Percentiles rank a stretch among this genome's conserved stretches.
These are phyloP conservation scores for Alnus rubra DNA, from an alignment of 306 rosid genomes.

Conservation along the genomic window DNA sequence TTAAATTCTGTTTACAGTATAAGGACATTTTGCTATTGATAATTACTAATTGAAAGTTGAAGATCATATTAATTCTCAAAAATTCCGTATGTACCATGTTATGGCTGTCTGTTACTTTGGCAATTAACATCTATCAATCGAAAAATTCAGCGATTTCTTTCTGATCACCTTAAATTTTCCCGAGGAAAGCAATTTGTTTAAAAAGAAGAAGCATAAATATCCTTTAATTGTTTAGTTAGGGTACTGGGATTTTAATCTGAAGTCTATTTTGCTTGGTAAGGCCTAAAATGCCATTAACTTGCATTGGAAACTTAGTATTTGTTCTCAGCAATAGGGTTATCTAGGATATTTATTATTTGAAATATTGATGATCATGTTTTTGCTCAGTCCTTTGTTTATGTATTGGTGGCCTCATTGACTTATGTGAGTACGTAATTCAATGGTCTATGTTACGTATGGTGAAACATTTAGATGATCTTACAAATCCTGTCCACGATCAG, in stretches of 20 bases:
- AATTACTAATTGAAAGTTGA: not conserved
- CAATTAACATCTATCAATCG: too few relatives aligned
- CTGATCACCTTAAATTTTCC: not conserved
- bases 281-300: conserved; percentile 5
- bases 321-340: conserved; percentile 5
- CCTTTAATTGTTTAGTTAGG: not conserved
- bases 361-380: conserved; percentile 1
- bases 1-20: too few relatives aligned
- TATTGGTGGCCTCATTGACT: conserved; percentile 16
- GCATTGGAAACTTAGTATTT: conserved; percentile 11
- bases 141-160: not conserved
- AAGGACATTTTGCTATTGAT: not conserved
- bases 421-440: not conserved
- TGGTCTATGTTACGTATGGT: not conserved
- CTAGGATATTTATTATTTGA: conserved; percentile 1
- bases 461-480: conserved; percentile 5
- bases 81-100: too few relatives aligned
- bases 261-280: not conserved
- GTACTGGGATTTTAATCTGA: not conserved
- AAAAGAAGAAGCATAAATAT: not conserved
- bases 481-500: not conserved
- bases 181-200: not conserved
- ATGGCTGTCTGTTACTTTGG: too few relatives aligned
- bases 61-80: not conserved
- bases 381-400: conserved; percentile 1